These are phyloP conservation scores for Candolleomyces aberdarensis DNA, from an alignment of 768 basidiomycete species.

Conservation along the genomic window DNA sequence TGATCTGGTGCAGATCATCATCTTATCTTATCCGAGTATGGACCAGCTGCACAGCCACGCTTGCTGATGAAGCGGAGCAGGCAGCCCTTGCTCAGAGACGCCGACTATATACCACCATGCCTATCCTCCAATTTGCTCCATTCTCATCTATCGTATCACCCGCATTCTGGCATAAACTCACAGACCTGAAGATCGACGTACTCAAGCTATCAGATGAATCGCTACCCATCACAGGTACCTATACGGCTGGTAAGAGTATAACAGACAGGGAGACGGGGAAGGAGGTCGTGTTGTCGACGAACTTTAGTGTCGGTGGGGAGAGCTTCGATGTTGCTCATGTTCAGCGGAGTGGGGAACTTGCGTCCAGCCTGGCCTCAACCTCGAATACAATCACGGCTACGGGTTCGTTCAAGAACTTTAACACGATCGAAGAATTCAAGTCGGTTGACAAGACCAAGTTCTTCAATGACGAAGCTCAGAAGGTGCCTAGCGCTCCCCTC, in stretches of 20 bases:
- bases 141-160: conserved; percentile 87
- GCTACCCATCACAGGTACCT: conserved; percentile 60
- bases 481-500: conserved; percentile 38
- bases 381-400: conserved; percentile 37
- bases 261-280: conserved; percentile 75
- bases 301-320: conserved; percentile 60
- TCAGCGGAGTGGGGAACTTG: neutral
- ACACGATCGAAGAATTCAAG: conserved; percentile 96
- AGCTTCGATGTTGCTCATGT: conserved; percentile 45
- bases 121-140: conserved; percentile 84
- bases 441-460: conserved; percentile 78
- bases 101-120: conserved; percentile 27
- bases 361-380: conserved; percentile 8
- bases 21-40: too few species aligned
- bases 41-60: too few species aligned
- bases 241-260: conserved; percentile 68
- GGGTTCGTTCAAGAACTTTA: conserved; percentile 90
- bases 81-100: too few species aligned
- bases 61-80: too few species aligned
- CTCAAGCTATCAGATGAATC: conserved; percentile 77
- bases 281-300: conserved; percentile 48
- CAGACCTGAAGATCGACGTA: conserved; percentile 86
- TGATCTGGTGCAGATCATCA: too few species aligned
- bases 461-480: conserved; percentile 68
- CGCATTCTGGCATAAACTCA: conserved; percentile 90